Base-by-base conservation (phyloP, 805 yeast genomes). In the Scheffersomyces lignosus region DNA sequence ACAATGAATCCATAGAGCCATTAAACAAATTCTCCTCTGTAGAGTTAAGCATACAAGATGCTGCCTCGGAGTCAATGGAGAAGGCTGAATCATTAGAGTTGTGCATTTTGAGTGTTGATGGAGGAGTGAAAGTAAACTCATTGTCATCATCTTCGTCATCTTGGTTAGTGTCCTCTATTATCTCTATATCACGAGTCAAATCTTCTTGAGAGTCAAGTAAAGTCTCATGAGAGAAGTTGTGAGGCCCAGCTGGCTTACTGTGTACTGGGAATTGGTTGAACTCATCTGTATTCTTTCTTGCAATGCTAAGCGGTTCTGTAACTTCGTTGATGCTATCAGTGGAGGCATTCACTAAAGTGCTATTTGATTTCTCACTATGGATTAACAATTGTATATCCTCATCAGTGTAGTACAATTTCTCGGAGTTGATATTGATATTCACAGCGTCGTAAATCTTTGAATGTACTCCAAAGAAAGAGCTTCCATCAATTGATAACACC, bases 381-480 rank as follows among this genome's bases (percentile, higher is more conserved):
- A 45, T 35, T 34, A 62, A 40, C 38, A 60, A 38, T 14, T 53
- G 43, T 4, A 63, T 31, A 31, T 61, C 66, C 14, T 60, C 60
- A 14, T 55, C 51, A 5, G 54, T 52, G 36, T 66, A 63, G 52
- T 56, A 65, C 29, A 41, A 40, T 38, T 57, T 57, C 8, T 44
- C 48, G 27, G 49, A 38, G 13, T 49, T 52, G 25, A 54, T 31
- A 15, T 40, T 44, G 26, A 57, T 36, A 31, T 51, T 43, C 4
- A 58, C 54, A 3, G 66, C 63, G 33, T 59, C 65, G 39, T 60
- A 58, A 13, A 66, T 58, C 48, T 59, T 58, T 23, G 65, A 56
- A 47, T 80, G 87, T n/a, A 78, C 57, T 2, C 85, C 84, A 34
- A 80, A 60, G 56, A 69, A 78, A 4, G 79, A 66, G 3, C 73